These are phyloP conservation scores for Salix viminalis DNA, from an alignment of 345 rosid species.

Conservation along the genomic window DNA sequence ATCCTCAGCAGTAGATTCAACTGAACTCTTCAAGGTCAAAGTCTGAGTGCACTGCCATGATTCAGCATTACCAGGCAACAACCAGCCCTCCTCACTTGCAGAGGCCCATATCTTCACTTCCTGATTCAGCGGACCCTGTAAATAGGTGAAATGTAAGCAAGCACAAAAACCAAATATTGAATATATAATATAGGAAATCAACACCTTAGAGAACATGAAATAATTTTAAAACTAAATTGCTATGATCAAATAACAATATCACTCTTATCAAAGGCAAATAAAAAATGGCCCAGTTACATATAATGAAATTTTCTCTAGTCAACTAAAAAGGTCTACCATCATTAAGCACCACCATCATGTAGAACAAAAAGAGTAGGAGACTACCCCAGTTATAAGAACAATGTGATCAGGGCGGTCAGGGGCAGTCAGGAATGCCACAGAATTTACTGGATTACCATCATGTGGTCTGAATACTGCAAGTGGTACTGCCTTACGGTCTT, in stretches of 20 bases:
- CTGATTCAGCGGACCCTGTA: slow-evolving; percentile 73
- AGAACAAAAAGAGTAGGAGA: slow-evolving; percentile 5
- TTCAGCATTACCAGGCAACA: slow-evolving; percentile 59
- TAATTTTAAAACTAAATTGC: background rate
- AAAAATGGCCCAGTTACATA: background rate
- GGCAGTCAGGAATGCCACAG: slow-evolving; percentile 63
- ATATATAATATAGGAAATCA: background rate
- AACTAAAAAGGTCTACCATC: slow-evolving; percentile 4
- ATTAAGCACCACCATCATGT: background rate
- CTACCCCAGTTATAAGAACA: slow-evolving; percentile 79
- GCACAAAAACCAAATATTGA: background rate
- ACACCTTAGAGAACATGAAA: background rate
- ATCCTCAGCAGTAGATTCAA: slow-evolving; percentile 49
- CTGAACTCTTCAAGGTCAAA: slow-evolving; percentile 64
- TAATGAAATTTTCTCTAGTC: background rate
- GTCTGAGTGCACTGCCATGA: slow-evolving; percentile 79
- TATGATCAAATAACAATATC: background rate
- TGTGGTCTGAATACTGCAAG: slow-evolving; percentile 74
- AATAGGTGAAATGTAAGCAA: background rate
- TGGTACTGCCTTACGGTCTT: slow-evolving; percentile 62
- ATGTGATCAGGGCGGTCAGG: slow-evolving; percentile 77
- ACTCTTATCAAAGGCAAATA: background rate
- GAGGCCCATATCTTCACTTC: slow-evolving; percentile 87
- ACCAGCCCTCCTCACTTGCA: slow-evolving; percentile 74
- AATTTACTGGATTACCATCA: slow-evolving; percentile 76